Evolutionary conservation across 495 filamentous ascomycete species (phyloP).

Genomic region (Xylaria telfairii): DNA sequence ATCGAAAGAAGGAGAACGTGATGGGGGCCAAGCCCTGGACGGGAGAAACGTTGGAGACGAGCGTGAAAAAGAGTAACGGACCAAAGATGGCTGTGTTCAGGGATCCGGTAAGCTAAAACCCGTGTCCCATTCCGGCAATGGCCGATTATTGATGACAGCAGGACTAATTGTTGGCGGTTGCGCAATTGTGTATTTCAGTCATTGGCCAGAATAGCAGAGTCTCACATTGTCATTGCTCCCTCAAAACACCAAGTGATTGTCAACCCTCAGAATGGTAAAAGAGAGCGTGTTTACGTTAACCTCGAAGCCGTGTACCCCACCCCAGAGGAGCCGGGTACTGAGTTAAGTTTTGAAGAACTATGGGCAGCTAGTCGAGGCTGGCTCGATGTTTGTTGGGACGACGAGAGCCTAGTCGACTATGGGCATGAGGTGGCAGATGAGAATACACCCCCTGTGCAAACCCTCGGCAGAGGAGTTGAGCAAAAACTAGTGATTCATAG

Average conservation of each 20-base stretch:
- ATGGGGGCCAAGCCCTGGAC: slow-evolving; percentile 89
- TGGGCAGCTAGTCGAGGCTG: slow-evolving; percentile 80
- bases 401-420: slow-evolving; percentile 39
- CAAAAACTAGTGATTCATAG: slow-evolving; percentile 53
- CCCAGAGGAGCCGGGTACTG: slow-evolving; percentile 66
- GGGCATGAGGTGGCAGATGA: slow-evolving; percentile 30
- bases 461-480: slow-evolving; percentile 36
- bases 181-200: slow-evolving; percentile 58
- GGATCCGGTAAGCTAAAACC: slow-evolving; percentile 81
- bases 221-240: slow-evolving; percentile 55
- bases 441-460: slow-evolving; percentile 33
- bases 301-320: slow-evolving; percentile 84
- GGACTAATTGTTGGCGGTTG: slow-evolving; percentile 85
- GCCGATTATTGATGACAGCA: slow-evolving; percentile 88
- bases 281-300: slow-evolving; percentile 86
- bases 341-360: slow-evolving; percentile 90
- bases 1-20: slow-evolving; percentile 92
- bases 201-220: slow-evolving; percentile 56
- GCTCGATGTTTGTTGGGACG: slow-evolving; percentile 74
- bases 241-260: slow-evolving; percentile 71
- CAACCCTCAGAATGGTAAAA: slow-evolving; percentile 78
- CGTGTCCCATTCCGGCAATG: slow-evolving; percentile 43
- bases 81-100: slow-evolving; percentile 93
- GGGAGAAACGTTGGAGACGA: slow-evolving; percentile 87
- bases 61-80: slow-evolving; percentile 73